A percentile compares a stretch with the other conserved stretches of the same genome.
Conservation (phyloP, 1,139 yeast species). For the Suhomyces kunorum region DNA sequence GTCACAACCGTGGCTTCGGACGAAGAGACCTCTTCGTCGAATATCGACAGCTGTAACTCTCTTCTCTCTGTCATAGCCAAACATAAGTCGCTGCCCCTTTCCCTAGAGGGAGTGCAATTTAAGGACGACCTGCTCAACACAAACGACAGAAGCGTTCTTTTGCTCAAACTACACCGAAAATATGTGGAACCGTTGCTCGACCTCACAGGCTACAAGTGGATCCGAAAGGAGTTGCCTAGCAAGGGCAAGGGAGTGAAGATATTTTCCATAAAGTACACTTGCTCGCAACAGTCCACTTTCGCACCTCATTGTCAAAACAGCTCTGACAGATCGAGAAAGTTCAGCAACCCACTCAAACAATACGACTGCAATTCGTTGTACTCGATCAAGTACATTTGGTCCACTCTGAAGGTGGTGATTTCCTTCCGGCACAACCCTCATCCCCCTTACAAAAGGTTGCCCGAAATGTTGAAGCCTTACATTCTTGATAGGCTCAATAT, state of each 20-base stretch:
- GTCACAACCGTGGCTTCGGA: conserved; percentile 8
- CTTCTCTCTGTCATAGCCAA: conserved; percentile 4
- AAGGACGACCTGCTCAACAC: conserved; percentile 8
- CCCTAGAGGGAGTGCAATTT: conserved; percentile 7
- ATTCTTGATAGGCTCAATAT: conserved; percentile 20
- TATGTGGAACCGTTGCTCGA: conserved; percentile 22
- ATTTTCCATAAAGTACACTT: conserved; percentile 21
- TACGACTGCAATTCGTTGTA: conserved; percentile 21
- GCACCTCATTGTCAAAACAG: not conserved
- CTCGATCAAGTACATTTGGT: conserved; percentile 21
- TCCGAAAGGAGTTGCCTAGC: conserved; percentile 22
- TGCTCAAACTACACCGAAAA: conserved; percentile 17
- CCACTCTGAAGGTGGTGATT: conserved; percentile 17
- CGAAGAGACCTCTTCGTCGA: not conserved
- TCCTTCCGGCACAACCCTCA: conserved; percentile 19
- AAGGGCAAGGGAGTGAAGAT: conserved; percentile 22
- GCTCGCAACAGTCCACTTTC: conserved; percentile 20
- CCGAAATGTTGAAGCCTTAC: conserved; percentile 21
- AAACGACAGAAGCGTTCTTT: conserved; percentile 11
- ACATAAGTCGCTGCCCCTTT: conserved; percentile 4
- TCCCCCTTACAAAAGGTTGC: conserved; percentile 21
- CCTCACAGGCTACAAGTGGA: conserved; percentile 22
- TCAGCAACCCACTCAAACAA: conserved; percentile 23
- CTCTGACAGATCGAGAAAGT: conserved; percentile 17
- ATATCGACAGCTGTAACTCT: conserved; percentile 2